Base-by-base conservation (phyloP, 2,329 filamentous ascomycete species). In the Phoma sp. region DNA sequence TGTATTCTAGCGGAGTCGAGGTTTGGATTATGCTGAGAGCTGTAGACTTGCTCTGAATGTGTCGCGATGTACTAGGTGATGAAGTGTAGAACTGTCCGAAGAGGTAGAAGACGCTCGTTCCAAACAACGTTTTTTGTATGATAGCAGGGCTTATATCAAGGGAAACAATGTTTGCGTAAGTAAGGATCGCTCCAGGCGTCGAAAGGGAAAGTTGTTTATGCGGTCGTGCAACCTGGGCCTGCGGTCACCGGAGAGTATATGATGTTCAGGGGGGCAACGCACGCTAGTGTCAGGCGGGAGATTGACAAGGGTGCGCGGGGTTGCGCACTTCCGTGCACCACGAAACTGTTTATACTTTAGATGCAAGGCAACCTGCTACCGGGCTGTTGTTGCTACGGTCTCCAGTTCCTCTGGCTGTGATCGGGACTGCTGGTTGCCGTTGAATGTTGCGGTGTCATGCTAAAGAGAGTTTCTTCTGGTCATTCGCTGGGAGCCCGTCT, bases 191-290 rank as follows among this genome's bases (percentile, higher is more conserved):
- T 52, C 61, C 57, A 56, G 55, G 61, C 52, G 44, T 53, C 39
- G 40, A 56, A 57, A 47, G 59, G 53, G 52, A 53, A 52, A 50
- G 47, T 58, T 50, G 55, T 54, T 62, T 61, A 64, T 64, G 61
- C 58, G 52, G 58, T 60, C 58, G 58, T 56, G 47, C 57, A 48
- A 58, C 57, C 55, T 60, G 54, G 55, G 38, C 58, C 49, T 49
- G 49, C 57, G 32, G 32, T n/a, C 7, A 33, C 13, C 10, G 32
- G 55, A 52, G 52, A 50, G 60, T 63, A 63, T 61, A 65, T 57
- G 48, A 57, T 45, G 53, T 47, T 56, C 64, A 66, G 63, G 64
- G 48, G 62, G 49, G 45, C 49, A 32, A 55, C 56, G 57, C 56
- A 60, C 56, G 60, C 60, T 55, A 63, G 47, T 45, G 43, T 22